Percentiles rank a stretch among this genome's conserved stretches.
These are phyloP conservation scores for Durotheca rogersii DNA, from an alignment of 495 filamentous ascomycete genomes.

Conservation along the genomic window DNA sequence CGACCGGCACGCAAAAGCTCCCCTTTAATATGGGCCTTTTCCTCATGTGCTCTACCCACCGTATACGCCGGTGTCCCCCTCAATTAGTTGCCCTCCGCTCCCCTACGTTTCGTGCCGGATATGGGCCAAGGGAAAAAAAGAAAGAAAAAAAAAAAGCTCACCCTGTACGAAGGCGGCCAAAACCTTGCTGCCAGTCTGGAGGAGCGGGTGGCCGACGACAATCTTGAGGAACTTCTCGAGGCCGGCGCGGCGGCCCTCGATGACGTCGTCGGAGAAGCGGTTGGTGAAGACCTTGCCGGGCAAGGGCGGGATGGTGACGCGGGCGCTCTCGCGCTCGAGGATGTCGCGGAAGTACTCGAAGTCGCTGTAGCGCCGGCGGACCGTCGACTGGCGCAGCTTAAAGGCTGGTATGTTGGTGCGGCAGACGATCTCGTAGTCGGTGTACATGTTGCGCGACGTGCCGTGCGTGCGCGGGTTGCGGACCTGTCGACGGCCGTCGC, in stretches of 20 bases:
- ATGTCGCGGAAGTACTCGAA: slow-evolving; percentile 99
- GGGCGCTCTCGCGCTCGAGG: slow-evolving; percentile 87
- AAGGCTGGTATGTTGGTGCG: slow-evolving; percentile 98
- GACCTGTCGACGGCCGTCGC: slow-evolving; percentile 57
- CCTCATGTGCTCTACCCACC: too few relatives aligned
- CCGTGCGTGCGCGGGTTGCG: slow-evolving; percentile 94
- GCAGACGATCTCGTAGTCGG: slow-evolving; percentile 95
- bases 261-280: slow-evolving; percentile 96
- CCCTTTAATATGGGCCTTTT: too few relatives aligned
- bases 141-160: slow-evolving; percentile 47
- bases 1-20: too few relatives aligned
- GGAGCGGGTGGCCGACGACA: slow-evolving; percentile 90
- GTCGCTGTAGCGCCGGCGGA: slow-evolving; percentile 92
- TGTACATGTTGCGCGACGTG: slow-evolving; percentile 94
- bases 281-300: slow-evolving; percentile 98
- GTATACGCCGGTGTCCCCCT: slow-evolving; percentile 37
- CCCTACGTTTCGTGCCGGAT: background rate
- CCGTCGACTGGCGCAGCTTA: slow-evolving; percentile 78
- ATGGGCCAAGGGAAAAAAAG: background rate
- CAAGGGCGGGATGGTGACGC: slow-evolving; percentile 93
- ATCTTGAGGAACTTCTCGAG: slow-evolving; percentile 96
- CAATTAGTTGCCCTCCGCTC: slow-evolving; percentile 29
- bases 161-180: slow-evolving; percentile 94
- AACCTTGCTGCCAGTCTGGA: slow-evolving; percentile 98
- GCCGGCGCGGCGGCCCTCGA: slow-evolving; percentile 89